Base-by-base conservation (phyloP, 257 asterid genomes). In the Nicotiana attenuata region DNA sequence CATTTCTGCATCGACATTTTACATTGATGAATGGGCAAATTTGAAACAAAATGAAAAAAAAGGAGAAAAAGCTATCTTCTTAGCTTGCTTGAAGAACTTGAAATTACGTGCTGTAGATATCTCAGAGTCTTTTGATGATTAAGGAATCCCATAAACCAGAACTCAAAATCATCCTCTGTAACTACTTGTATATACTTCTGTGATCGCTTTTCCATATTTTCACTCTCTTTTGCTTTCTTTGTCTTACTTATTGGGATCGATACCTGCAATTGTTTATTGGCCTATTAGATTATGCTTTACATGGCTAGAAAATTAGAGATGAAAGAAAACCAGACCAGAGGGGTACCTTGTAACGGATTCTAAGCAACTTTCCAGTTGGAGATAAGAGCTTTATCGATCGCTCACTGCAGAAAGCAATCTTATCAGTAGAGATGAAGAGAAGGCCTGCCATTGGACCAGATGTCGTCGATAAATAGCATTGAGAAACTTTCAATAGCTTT, bases 101-200 rank as follows among this genome's bases (percentile, higher is more conserved):
- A 53, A 73, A 83, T 85, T 81, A 84, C 88, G 33, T 75, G 84
- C 82, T 82, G 88, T 11, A 87, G 73, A 83, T 82, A 82, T 63
- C 87, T 82, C 10, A 89, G 80, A 2, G 91, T 85, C 76, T 57
- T 57, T 57, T 57, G 64, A 19, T 57, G 89, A 82, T 86, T 87
- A 11, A 90, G 20, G 55, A 90, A 88, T 80, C 91, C 91, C 92
- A 88, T 86, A 75, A 90, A 89, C 93, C 92, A 89, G 68, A 89
- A 90, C 20, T 90, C 93, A 56, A 78, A 86, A 66, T 84, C 82
- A 66, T 89, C 94, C 33, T 81, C 82, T 0, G 92, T 91, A 63
- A 88, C 88, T 56, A 88, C 19, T 73, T 85, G 85, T 79, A 88
- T 84, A 73, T 88, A 88, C 81, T 88, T 88, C 81, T 85, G 88